These are phyloP conservation scores for Colletotrichum orbiculare DNA, from an alignment of 2,329 filamentous ascomycete genomes.

Conservation along the genomic window DNA sequence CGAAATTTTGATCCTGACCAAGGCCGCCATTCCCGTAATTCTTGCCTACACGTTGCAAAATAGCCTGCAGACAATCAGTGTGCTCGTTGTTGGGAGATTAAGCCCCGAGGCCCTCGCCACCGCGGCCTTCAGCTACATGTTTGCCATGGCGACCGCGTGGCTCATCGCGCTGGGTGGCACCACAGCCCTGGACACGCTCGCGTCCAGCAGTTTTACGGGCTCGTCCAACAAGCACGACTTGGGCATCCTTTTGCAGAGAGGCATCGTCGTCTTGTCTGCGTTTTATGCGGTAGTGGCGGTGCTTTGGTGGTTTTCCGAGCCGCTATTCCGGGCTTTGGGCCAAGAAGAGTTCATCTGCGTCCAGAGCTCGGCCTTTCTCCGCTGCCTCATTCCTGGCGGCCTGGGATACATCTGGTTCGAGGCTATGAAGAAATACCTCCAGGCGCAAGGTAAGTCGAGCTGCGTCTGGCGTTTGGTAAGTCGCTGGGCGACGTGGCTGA, in stretches of 20 bases:
- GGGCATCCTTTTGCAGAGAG: slow-evolving; percentile 81
- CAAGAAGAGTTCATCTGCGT: slow-evolving; percentile 82
- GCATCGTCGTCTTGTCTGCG: slow-evolving; percentile 75
- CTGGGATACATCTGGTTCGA: slow-evolving; percentile 92
- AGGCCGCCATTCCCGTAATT: slow-evolving; percentile 80
- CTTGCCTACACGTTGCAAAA: slow-evolving; percentile 88
- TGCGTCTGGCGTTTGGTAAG: slow-evolving; percentile 19
- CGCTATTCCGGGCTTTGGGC: slow-evolving; percentile 78
- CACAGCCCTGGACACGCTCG: slow-evolving; percentile 86
- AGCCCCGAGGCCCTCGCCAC: slow-evolving; percentile 84
- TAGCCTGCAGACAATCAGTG: slow-evolving; percentile 83
- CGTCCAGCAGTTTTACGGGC: slow-evolving; percentile 84
- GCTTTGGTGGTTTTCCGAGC: slow-evolving; percentile 80
- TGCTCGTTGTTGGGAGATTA: slow-evolving; percentile 82
- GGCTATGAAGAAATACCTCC: slow-evolving; percentile 85
- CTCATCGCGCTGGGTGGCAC: slow-evolving; percentile 87
- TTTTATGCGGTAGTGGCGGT: slow-evolving; percentile 80
- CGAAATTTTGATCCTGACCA: slow-evolving; percentile 76
- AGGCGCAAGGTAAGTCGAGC: slow-evolving; percentile 79
- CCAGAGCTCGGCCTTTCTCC: slow-evolving; percentile 79
- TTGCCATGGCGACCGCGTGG: slow-evolving; percentile 90
- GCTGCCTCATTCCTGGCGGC: slow-evolving; percentile 80
- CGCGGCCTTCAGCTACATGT: slow-evolving; percentile 92
- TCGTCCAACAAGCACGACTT: slow-evolving; percentile 82
- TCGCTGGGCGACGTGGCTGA: slow-evolving; percentile 1